A percentile compares a stretch with the other conserved stretches of the same genome.
Evolutionary conservation across 192 early-diverging fungal genomes (phyloP).

Genomic region (Podila epicladia): DNA sequence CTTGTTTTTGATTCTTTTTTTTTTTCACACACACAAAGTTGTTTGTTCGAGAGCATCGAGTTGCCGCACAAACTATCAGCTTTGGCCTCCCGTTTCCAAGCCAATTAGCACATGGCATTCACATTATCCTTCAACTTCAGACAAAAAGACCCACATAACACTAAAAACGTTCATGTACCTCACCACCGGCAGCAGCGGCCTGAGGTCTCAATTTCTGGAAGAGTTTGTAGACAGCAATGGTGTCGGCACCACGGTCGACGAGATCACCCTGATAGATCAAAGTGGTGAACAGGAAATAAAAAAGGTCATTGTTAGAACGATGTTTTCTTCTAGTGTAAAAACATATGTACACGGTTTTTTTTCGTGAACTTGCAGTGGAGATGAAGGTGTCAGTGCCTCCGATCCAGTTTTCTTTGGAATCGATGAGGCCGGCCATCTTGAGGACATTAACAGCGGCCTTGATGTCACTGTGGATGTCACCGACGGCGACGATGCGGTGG

Average conservation of each 20-base stretch:
- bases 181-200: constrained; percentile 59
- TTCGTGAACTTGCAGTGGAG: constrained; percentile 62
- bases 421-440: constrained; percentile 66
- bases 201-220: constrained; percentile 66
- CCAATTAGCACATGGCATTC: neutral
- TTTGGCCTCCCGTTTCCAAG: too few relatives aligned
- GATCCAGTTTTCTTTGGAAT: constrained; percentile 69
- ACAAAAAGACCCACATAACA: neutral
- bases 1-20: too few relatives aligned
- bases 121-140: neutral
- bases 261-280: constrained; percentile 68
- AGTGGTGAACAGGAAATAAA: neutral
- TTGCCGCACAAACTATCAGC: too few relatives aligned
- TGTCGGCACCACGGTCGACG: constrained; percentile 79
- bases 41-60: too few relatives aligned
- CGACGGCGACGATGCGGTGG: constrained; percentile 70
- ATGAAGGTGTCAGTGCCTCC: constrained; percentile 68
- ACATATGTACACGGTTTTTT: too few relatives aligned
- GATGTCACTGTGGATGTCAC: constrained; percentile 79
- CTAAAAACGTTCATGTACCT: constrained; percentile 25
- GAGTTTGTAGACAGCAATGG: constrained; percentile 71
- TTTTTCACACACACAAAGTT: too few relatives aligned
- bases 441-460: constrained; percentile 62
- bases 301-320: neutral
- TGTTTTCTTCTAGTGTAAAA: neutral